Conservation (phyloP, 192 early-diverging fungal genomes). For the Chytriomyces hyalinus region DNA sequence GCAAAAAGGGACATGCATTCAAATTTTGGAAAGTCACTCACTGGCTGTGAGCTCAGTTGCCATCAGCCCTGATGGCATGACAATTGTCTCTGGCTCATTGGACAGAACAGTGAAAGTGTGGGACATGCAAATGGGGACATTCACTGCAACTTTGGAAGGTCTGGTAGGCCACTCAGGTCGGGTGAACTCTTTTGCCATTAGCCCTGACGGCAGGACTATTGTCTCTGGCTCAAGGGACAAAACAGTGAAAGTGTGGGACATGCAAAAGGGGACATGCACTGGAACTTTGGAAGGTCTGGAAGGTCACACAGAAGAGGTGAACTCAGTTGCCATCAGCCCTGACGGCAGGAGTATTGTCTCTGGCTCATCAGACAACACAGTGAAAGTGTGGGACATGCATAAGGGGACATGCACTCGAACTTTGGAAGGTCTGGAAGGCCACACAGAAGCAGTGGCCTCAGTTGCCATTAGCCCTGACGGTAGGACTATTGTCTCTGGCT, state of each 20-base stretch:
- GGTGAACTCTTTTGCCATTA: conserved; percentile 16
- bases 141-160: conserved; percentile 30
- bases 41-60: conserved; percentile 34
- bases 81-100: conserved; percentile 79
- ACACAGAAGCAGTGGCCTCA: conserved; percentile 23
- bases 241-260: conserved; percentile 16
- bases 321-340: conserved; percentile 16
- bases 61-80: conserved; percentile 72
- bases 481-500: conserved; percentile 77
- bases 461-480: conserved; percentile 70
- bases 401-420: neutral
- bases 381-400: conserved; percentile 37
- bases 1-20: neutral
- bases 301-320: conserved; percentile 20
- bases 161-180: conserved; percentile 47
- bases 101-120: conserved; percentile 86
- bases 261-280: neutral
- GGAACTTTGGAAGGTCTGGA: conserved; percentile 12
- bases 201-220: neutral
- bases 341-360: conserved; percentile 13
- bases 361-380: conserved; percentile 10
- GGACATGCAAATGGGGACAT: conserved; percentile 40
- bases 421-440: conserved; percentile 33
- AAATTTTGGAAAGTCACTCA: conserved; percentile 25
- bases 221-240: conserved; percentile 70